Base-by-base conservation (phyloP, 2,329 filamentous ascomycete species). In the Trichoderma sp. region DNA sequence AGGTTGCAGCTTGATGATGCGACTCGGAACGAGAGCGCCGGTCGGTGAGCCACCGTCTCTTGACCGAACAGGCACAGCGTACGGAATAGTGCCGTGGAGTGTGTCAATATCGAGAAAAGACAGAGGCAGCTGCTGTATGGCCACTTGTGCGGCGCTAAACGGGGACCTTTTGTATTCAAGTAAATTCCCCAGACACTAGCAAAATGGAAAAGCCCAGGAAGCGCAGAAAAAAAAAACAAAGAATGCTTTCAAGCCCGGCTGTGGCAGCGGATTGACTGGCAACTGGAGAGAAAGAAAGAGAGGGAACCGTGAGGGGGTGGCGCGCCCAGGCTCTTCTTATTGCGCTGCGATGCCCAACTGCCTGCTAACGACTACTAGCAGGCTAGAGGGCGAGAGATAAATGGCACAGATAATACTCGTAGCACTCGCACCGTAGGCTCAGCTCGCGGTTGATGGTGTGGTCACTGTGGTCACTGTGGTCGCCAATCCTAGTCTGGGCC, bases 1-100 rank as follows among this genome's bases (percentile, higher is more conserved):
- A 66, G 64, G 54, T 59, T 66, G 64, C 39, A 66, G 54, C 52
- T 66, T 59, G 64, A 66, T 66, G 64, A 66, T 66, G 64, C 39
- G 64, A 66, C 52, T 66, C 39, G 39, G 54, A 18, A 54, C 28
- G 28, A 34, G 34, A 49, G 52, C 34, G 63, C 39, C 28, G 64
- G 37, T 66, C 64, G 64, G 64, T 66, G 64, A 39, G 64, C 54
- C 61, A 28, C 61, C 61, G 37, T 66, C 26, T 58, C 54, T 59
- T 58, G 64, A 66, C 64, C 64, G 64, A 66, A 55, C 32, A 26
- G 28, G 54, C 51, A 58, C 28, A 34, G 26, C 49, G 39, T 21
- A 56, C 39, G 30, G 28, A 26, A 46, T 55, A 43, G 26, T 54
- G n/a, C 46, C 46, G 26, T 18, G 21, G n/a, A 54, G 51, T 54